Percentiles rank a stretch among this genome's conserved stretches.
Evolutionary conservation across 176 grass and related monocot species (phyloP).

Genomic region (Chrysopogon serrulatus): DNA sequence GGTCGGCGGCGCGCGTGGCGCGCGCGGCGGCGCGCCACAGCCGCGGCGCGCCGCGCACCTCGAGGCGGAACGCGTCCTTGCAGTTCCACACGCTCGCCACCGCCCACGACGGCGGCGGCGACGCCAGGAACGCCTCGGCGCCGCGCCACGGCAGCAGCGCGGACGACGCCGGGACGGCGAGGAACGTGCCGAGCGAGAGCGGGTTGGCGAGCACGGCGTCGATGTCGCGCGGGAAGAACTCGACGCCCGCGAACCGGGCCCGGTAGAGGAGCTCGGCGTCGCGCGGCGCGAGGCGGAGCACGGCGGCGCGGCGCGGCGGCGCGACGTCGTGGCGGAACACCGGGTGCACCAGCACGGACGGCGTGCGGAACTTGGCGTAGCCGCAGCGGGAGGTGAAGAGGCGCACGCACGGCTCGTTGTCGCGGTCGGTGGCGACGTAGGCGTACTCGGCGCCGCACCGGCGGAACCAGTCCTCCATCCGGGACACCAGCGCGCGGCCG

Average conservation of each 20-base stretch:
- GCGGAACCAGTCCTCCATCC: constrained; percentile 80
- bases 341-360: constrained; percentile 52
- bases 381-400: constrained; percentile 68
- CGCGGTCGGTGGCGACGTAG: constrained; percentile 72
- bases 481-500: constrained; percentile 38
- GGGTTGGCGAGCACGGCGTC: constrained; percentile 58
- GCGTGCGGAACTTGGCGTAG: constrained; percentile 67
- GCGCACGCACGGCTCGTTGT: constrained; percentile 47
- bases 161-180: constrained; percentile 21
- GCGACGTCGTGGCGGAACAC: constrained; percentile 50
- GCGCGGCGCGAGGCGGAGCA: neutral
- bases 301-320: neutral
- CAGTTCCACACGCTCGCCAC: constrained; percentile 78
- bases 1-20: constrained; percentile 41
- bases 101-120: constrained; percentile 50
- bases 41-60: constrained; percentile 40
- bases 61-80: constrained; percentile 58
- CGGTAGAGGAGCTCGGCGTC: constrained; percentile 60
- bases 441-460: constrained; percentile 61
- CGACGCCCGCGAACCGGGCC: constrained; percentile 26
- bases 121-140: constrained; percentile 5
- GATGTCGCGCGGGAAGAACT: constrained; percentile 86
- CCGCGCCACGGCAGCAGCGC: neutral
- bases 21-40: constrained; percentile 26
- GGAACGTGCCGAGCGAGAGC: constrained; percentile 60